Evolutionary conservation across 306 rosid species (phyloP), one percentile per base, ranked within the genome.

Genomic region (Corylus avellana): DNA sequence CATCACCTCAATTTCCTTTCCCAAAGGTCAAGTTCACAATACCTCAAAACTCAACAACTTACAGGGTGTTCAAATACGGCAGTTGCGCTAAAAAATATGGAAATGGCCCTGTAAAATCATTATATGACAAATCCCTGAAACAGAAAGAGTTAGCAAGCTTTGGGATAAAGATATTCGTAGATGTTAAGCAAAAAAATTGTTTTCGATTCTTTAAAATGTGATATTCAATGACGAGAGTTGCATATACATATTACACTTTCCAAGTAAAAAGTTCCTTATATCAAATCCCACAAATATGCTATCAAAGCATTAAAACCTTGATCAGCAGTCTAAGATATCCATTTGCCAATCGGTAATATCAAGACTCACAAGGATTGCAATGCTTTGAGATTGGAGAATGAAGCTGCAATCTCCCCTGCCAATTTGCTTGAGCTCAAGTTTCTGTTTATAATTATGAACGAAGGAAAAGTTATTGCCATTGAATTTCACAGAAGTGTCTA

Each of bases 71-170:
- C 47, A 89, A 75, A 5, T 55, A 57, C 8, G 72, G 37, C 16
- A 87, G 57, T 29, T 57, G 16, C 35, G 83, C 82, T 10, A 89
- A 67, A 72, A 68, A 79, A 2, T 75, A 71, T 0, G 88, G 93
- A 8, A 87, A 12, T 49, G 59, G 14, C 48, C 93, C 89, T 0
- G 78, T 78, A 39, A 89, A 79, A 17, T 83, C 79, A 72, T 89
- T 89, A 82, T 83, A 59, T 44, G 91, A 85, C 53, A 87, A 77
- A 75, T 89, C 86, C 84, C 89, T 88, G 63, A 17, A 50, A 57
- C 5, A 59, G 3, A 58, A 10, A 0, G 9, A 62, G 25, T 22
- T 9, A 3, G 8, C 10, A 11, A 22, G 25, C 25, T 22, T 22
- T 22, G 25, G 25, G 25, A 22, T 22, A 22, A 22, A 22, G 22